Base-by-base conservation (phyloP, 768 basidiomycete genomes). In the Arthromyces matolae region DNA sequence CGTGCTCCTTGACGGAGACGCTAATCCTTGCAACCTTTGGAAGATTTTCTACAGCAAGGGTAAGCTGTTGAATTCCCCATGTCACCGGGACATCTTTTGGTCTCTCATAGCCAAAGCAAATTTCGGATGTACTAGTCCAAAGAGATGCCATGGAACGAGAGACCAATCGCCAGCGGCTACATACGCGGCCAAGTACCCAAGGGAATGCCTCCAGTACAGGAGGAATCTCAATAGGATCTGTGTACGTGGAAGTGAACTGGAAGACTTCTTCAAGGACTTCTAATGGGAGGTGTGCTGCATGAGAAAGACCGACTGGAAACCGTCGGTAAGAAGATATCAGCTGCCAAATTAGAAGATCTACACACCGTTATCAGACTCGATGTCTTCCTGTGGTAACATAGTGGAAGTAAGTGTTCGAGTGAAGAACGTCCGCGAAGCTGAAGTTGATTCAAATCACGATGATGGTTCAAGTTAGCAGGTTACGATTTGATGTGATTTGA, bases 41-140 rank as follows among this genome's bases (percentile, higher is more conserved):
- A 50, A 50, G 42, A 18, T 43, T n/a, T 29, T 44, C 12, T 23
- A 50, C 23, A 2, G 49, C 49, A 13, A 22, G 28, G 19, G 18
- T 44, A 9, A 50, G 42, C 36, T 23, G 12, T 8, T 23, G 12
- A 1, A 2, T 5, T 12, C 12, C n/a, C 36, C 18, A 38, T 8
- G 24, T 38, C 13, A 33, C 16, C 16, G 8, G 12, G 31, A 32
- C 31, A 32, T 32, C 12, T n/a, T 32, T n/a, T 4, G 31, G 31
- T 10, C 12, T 10, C 4, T 10, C 8, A n/a, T 41, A 34, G 32
- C 24, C 42, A 8, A 16, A 16, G 3, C 25, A 24, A 2, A 7
- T 14, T 18, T 23, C 34, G n/a, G 10, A n/a, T 9, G 18, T 19
- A 27, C 25, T 8, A 9, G 16, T 31, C 33, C 18, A 35, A 9